These are phyloP conservation scores for Apophysomyces sp. DNA, from an alignment of 371 early-diverging fungal species.

Conservation along the genomic window DNA sequence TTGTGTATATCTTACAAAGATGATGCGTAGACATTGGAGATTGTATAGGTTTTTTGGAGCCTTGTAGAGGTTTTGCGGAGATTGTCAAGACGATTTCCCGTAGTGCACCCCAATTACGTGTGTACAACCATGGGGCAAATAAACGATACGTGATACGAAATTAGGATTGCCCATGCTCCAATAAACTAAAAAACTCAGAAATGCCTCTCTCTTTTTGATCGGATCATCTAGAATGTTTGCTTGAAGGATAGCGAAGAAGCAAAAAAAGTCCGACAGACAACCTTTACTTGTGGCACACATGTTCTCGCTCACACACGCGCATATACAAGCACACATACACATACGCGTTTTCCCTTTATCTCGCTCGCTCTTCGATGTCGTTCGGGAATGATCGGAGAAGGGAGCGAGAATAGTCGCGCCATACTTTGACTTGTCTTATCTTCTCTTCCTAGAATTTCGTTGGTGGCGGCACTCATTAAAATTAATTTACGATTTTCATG, in stretches of 20 bases:
- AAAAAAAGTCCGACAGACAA: neutral
- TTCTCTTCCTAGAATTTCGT: neutral
- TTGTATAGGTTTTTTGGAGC: too few species aligned
- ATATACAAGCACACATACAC: too few species aligned
- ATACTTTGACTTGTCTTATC: too few species aligned
- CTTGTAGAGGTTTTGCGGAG: too few species aligned
- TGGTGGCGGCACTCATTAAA: neutral
- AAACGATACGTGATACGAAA: neutral
- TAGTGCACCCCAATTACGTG: neutral
- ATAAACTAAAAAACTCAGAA: neutral
- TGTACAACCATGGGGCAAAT: neutral
- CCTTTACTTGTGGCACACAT: neutral
- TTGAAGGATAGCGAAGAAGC: too few species aligned
- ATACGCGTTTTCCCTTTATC: neutral
- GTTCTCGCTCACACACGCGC: too few species aligned
- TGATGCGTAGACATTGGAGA: too few species aligned
- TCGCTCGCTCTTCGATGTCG: neutral
- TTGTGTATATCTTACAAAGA: too few species aligned
- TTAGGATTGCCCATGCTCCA: neutral
- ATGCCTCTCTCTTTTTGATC: neutral
- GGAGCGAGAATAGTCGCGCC: neutral
- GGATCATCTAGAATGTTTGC: too few species aligned
- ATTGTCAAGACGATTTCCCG: too few species aligned
- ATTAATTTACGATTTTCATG: neutral
- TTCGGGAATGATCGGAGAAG: neutral